phyloP scores from a whole-genome alignment of 805 yeast species.

The Saccharomycopsis selenospora region DNA sequence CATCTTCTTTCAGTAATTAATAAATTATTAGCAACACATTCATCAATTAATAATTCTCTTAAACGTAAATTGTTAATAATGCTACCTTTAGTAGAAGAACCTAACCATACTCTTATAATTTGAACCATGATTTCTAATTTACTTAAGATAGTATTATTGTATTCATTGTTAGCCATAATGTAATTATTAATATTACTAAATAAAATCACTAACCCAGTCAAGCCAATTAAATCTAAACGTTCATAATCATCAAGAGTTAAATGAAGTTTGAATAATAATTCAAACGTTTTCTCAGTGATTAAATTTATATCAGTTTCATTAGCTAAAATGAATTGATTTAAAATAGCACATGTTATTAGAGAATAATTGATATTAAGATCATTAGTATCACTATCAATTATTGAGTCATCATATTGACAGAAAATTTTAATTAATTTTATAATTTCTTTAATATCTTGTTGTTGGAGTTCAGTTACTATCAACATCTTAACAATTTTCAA shows the following conservation, averaged over 20 bases:
- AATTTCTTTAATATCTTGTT: neutral
- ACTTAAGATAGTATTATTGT: neutral
- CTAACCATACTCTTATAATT: constrained; percentile 30
- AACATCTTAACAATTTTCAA: neutral
- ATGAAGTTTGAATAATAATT: neutral
- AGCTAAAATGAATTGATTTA: neutral
- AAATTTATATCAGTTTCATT: neutral
- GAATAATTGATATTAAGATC: constrained; percentile 2
- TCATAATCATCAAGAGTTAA: neutral
- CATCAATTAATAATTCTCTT: constrained; percentile 5
- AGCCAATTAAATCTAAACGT: neutral
- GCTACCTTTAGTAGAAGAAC: constrained; percentile 23
- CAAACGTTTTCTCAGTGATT: neutral
- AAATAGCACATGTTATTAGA: neutral
- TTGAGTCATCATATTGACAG: neutral
- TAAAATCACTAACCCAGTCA: neutral
- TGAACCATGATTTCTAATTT: neutral
- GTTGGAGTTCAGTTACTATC: neutral
- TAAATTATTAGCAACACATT: constrained; percentile 6
- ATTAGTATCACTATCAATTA: neutral
- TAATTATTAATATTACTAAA: neutral
- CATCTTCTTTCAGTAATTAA: neutral
- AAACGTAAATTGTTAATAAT: constrained; percentile 2
- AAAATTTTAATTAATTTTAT: constrained; percentile 1
- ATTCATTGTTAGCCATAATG: neutral